Base-by-base conservation (phyloP, 371 early-diverging fungal species). In the Rhizomucor pusillus region DNA sequence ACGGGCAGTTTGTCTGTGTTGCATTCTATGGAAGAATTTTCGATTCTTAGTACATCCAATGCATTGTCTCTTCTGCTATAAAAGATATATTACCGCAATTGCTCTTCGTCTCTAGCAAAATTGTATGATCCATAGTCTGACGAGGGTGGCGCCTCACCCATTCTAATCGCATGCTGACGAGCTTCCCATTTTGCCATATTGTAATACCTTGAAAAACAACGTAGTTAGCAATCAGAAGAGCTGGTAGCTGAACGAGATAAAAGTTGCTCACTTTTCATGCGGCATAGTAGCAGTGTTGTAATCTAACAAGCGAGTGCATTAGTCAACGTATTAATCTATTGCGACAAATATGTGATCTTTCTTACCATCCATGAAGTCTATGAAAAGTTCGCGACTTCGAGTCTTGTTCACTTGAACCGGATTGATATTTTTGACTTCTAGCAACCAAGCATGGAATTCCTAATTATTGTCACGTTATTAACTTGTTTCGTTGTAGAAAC, bases 251-350 rank as follows among this genome's bases (percentile, higher is more conserved):
- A 62, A 12, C 59, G 54, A 35, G 53, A n/a, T 56, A 2, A n/a
- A n/a, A n/a, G n/a, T n/a, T n/a, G 73, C 77, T 52, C 79, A 81
- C 73, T 75, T 79, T 62, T 76, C 76, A 64, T 89, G 86, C 9
- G 90, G 85, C 71, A 90, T 82, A 0, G 86, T 87, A 12, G 84
- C 87, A 16, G 87, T 88, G 60, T 90, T 90, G 71, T 74, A 90
- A 56, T 88, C 90, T 72, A 49, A 1, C 37, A 23, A 39, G 37
- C 45, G 7, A 44, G 20, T 4, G 3, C 34, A 24, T 19, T 20
- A 12, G 1, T 47, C 29, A 24, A 23, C 24, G 29, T 29, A 25
- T 10, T 10, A 7, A 12, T 11, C 22, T 37, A 37, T 37, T 37
- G 14, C 11, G 11, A 37, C 37, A 37, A 37, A 37, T 37, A 9